A percentile compares a stretch with the other conserved stretches of the same genome.
phyloP scores from a whole-genome alignment of 306 rosid genomes.

The Potentilla sterilis region DNA sequence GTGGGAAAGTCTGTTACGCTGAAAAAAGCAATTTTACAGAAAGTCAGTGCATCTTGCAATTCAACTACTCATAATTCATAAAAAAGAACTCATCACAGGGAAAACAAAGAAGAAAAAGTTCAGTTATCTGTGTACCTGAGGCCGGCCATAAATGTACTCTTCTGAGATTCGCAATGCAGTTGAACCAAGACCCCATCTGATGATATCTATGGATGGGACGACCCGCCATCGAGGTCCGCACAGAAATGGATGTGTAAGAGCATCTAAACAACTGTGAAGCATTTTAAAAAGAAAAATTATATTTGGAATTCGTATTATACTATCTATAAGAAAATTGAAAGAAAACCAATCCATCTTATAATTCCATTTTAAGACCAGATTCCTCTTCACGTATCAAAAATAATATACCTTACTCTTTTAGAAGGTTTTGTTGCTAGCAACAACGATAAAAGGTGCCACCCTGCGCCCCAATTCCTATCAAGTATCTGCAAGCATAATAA shows the following conservation, averaged over 20 bases:
- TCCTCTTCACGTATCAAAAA: slow-evolving; percentile 7
- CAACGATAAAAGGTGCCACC: slow-evolving; percentile 89
- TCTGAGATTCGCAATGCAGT: slow-evolving; percentile 84
- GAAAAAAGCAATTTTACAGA: slow-evolving; percentile 28
- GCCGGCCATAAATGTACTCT: slow-evolving; percentile 85
- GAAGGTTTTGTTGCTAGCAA: slow-evolving; percentile 85
- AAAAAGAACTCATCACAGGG: neutral
- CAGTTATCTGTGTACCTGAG: slow-evolving; percentile 59
- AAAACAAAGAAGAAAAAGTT: neutral
- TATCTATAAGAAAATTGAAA: neutral
- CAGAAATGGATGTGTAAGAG: slow-evolving; percentile 96
- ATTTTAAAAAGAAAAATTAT: slow-evolving; percentile 16
- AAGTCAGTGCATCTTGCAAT: no score
- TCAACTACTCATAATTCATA: neutral
- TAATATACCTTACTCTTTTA: slow-evolving; percentile 65
- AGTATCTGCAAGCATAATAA: slow-evolving; percentile 61
- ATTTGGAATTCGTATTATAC: slow-evolving; percentile 1
- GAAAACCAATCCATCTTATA: neutral
- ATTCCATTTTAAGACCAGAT: slow-evolving; percentile 23
- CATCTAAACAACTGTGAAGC: slow-evolving; percentile 82
- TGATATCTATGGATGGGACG: slow-evolving; percentile 76
- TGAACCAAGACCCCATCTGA: slow-evolving; percentile 98
- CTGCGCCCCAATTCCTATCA: slow-evolving; percentile 99
- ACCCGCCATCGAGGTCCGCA: slow-evolving; percentile 99
- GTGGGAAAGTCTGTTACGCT: slow-evolving; percentile 85